Evolutionary conservation across 2,329 filamentous ascomycete species (phyloP).

Genomic region (Microdochium nivale): DNA sequence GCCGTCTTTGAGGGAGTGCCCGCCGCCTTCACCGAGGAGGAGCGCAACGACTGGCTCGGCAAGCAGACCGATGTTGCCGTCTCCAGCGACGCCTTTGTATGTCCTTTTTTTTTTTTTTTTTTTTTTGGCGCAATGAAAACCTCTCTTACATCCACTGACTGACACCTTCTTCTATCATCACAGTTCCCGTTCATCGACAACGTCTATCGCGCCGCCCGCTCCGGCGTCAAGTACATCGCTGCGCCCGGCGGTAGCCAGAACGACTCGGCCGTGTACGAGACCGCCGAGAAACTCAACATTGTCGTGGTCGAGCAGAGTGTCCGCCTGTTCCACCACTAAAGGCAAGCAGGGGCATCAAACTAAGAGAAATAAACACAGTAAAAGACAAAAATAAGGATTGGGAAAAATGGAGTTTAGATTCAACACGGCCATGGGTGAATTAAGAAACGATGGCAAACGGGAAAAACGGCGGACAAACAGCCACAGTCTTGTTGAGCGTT

Average conservation of each 20-base stretch:
- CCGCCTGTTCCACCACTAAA: conserved; percentile 88
- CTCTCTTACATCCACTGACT: neutral
- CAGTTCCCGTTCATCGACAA: conserved; percentile 99
- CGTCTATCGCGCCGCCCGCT: conserved; percentile 81
- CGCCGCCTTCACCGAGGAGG: conserved; percentile 68
- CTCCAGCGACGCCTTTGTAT: conserved; percentile 90
- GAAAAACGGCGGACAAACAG: neutral
- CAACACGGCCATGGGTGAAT: neutral
- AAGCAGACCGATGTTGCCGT: conserved; percentile 77
- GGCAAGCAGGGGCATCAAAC: neutral
- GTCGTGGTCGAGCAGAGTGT: conserved; percentile 93
- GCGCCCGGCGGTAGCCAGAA: conserved; percentile 88
- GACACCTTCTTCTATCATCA: neutral
- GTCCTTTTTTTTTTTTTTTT: conserved; percentile 23
- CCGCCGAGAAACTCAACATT: conserved; percentile 84
- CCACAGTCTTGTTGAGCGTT: neutral
- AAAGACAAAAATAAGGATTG: neutral
- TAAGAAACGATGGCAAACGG: neutral
- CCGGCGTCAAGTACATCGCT: conserved; percentile 91
- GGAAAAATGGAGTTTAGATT: neutral
- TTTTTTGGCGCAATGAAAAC: conserved; percentile 1
- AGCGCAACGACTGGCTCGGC: conserved; percentile 77
- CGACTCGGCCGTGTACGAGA: conserved; percentile 73
- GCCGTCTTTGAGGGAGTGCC: conserved; percentile 86
- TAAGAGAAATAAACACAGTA: neutral